A percentile compares a stretch with the other conserved stretches of the same genome.
phyloP scores from a whole-genome alignment of 2,329 filamentous ascomycete species.

The Trichoderma sp. region DNA sequence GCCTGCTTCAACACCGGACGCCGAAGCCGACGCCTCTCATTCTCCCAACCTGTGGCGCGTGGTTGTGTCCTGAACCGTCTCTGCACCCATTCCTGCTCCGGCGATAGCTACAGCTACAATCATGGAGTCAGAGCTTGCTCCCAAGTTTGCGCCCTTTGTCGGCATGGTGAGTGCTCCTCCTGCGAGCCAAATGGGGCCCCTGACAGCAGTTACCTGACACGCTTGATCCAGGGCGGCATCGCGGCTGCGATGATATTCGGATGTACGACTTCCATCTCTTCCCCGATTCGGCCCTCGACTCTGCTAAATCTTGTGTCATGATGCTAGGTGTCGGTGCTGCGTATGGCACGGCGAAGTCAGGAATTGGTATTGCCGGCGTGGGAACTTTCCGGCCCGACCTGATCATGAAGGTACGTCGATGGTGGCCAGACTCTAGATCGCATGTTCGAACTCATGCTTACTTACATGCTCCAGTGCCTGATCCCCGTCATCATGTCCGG shows the following conservation, averaged over 20 bases:
- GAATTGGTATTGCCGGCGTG: conserved; percentile 83
- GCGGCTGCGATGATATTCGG: conserved; percentile 82
- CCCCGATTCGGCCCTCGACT: conserved; percentile 23
- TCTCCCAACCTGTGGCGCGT: conserved; percentile 21
- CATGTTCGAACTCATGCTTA: conserved; percentile 17
- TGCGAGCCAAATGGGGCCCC: conserved; percentile 28
- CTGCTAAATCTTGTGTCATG: conserved; percentile 25
- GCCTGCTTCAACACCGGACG: conserved; percentile 22
- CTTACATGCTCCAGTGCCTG: conserved; percentile 60
- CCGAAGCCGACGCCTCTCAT: conserved; percentile 20
- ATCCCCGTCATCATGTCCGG: conserved; percentile 97
- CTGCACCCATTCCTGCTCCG: neutral
- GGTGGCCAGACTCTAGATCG: neutral
- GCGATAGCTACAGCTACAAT: conserved; percentile 36
- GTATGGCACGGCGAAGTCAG: conserved; percentile 85
- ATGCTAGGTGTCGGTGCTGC: conserved; percentile 68
- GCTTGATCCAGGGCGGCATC: conserved; percentile 66
- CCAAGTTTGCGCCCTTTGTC: conserved; percentile 84
- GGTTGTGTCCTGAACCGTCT: conserved; percentile 8
- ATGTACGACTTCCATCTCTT: conserved; percentile 56
- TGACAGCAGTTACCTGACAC: conserved; percentile 33
- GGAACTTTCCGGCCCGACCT: conserved; percentile 83
- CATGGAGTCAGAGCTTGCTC: conserved; percentile 66
- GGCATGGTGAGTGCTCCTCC: conserved; percentile 69
- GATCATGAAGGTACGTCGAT: conserved; percentile 76